phyloP scores from a whole-genome alignment of 2,329 filamentous ascomycete genomes.

The Arthrobotrys conoides region DNA sequence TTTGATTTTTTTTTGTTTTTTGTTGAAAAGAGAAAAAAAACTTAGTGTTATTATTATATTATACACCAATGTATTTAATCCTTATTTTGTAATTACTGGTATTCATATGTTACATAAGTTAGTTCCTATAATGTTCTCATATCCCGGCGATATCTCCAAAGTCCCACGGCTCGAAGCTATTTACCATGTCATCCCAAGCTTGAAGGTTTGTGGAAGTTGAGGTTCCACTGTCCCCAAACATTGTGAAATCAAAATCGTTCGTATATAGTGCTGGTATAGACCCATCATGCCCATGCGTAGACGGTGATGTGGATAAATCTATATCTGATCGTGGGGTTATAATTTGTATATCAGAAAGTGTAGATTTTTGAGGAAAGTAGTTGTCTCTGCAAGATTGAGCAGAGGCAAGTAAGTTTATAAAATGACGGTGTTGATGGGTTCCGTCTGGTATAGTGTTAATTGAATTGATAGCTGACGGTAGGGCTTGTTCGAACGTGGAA shows the following conservation, averaged over 20 bases:
- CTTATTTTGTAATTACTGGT: conserved; percentile 27
- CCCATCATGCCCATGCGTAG: neutral
- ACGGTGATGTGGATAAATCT: neutral
- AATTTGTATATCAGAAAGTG: neutral
- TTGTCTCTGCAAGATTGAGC: neutral
- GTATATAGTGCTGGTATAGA: neutral
- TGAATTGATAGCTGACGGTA: conserved; percentile 17
- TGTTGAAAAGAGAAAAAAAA: no score
- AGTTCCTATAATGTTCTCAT: neutral
- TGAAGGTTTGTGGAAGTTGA: neutral
- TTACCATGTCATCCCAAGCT: conserved; percentile 28
- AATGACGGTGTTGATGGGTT: neutral
- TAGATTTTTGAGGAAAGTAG: neutral
- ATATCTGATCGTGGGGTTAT: no score
- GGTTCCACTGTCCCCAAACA: neutral
- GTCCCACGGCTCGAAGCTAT: conserved; percentile 14
- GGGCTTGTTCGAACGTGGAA: conserved; percentile 19
- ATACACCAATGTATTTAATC: conserved; percentile 24
- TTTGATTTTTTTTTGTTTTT: neutral
- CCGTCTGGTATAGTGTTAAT: conserved; percentile 12
- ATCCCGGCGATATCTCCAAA: conserved; percentile 20
- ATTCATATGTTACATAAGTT: neutral
- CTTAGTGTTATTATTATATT: neutral
- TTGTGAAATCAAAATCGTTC: neutral
- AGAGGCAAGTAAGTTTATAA: conserved; percentile 8